Percentiles rank a stretch among this genome's conserved stretches.
These are phyloP conservation scores for Phytomonas sp. DNA, from an alignment of 208 protist species.

Conservation along the genomic window DNA sequence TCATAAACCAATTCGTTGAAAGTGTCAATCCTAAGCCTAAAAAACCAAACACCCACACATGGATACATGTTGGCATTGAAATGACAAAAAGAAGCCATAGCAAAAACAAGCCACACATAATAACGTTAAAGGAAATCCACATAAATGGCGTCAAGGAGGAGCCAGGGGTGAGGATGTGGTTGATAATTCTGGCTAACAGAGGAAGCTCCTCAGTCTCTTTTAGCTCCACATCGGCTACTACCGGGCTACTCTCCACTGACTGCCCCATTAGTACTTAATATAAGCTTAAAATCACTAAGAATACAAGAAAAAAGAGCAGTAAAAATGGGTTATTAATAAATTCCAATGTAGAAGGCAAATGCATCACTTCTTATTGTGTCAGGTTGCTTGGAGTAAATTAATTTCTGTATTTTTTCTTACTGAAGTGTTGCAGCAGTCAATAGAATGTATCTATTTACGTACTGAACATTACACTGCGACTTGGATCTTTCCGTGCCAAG, in stretches of 20 bases:
- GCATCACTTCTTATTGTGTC: background rate
- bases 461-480: slow-evolving; percentile 19
- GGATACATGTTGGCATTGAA: slow-evolving; percentile 64
- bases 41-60: slow-evolving; percentile 85
- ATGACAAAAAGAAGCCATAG: slow-evolving; percentile 74
- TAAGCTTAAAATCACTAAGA: background rate
- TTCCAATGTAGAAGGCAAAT: background rate
- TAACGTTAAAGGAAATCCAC: slow-evolving; percentile 78
- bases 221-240: background rate
- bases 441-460: slow-evolving; percentile 1
- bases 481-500: slow-evolving; percentile 61
- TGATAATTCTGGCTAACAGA: slow-evolving; percentile 55
- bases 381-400: background rate
- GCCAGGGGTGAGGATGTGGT: slow-evolving; percentile 83
- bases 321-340: background rate
- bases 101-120: slow-evolving; percentile 59
- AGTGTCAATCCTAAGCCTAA: slow-evolving; percentile 60
- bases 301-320: background rate
- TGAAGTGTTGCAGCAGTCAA: background rate
- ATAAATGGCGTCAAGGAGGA: slow-evolving; percentile 70
- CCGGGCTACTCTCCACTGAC: background rate
- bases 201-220: slow-evolving; percentile 40
- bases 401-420: background rate
- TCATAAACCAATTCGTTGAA: slow-evolving; percentile 88
- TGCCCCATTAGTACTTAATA: background rate